Percentiles rank a stretch among this genome's conserved stretches.
phyloP scores from a whole-genome alignment of 139 green algal species.

The Chlorella sp. region DNA sequence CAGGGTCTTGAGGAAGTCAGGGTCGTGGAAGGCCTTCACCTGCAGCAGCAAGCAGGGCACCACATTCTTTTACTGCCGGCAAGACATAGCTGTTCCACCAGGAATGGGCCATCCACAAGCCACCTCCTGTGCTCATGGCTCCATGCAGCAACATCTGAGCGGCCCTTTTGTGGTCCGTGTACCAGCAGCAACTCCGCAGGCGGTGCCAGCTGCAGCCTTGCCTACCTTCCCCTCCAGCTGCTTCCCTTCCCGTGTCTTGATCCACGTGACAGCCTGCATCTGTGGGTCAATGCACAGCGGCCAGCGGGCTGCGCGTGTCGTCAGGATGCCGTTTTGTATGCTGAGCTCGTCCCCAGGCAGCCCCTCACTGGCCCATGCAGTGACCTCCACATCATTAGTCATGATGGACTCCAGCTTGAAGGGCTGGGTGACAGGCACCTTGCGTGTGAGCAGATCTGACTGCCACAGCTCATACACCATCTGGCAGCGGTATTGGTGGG shows the following conservation, averaged over 20 bases:
- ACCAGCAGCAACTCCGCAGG: too few relatives aligned
- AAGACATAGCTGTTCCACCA: too few relatives aligned
- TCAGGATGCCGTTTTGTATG: slow-evolving; percentile 84
- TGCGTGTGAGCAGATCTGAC: slow-evolving; percentile 47
- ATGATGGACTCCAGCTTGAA: slow-evolving; percentile 65
- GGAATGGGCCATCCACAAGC: too few relatives aligned
- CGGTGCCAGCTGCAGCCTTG: too few relatives aligned
- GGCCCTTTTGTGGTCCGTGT: too few relatives aligned
- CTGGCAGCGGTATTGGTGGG: slow-evolving; percentile 64
- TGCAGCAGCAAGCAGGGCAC: slow-evolving; percentile 15
- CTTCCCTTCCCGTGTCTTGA: slow-evolving; percentile 77
- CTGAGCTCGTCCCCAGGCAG: slow-evolving; percentile 74
- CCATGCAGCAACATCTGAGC: too few relatives aligned
- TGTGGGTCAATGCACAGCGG: slow-evolving; percentile 79
- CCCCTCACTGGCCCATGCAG: slow-evolving; percentile 61
- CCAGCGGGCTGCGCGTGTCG: slow-evolving; percentile 59
- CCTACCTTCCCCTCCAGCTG: slow-evolving; percentile 45
- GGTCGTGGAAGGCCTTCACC: slow-evolving; percentile 83
- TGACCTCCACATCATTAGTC: slow-evolving; percentile 67
- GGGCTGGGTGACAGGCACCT: slow-evolving; percentile 56
- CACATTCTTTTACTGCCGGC: too few relatives aligned
- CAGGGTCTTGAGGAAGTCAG: slow-evolving; percentile 88
- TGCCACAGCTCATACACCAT: slow-evolving; percentile 78
- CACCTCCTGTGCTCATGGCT: too few relatives aligned
- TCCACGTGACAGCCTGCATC: slow-evolving; percentile 83